Evolutionary conservation across 148 eudicot species (phyloP), one percentile per base, ranked within the genome.

Genomic region (Suaeda aralocaspica): DNA sequence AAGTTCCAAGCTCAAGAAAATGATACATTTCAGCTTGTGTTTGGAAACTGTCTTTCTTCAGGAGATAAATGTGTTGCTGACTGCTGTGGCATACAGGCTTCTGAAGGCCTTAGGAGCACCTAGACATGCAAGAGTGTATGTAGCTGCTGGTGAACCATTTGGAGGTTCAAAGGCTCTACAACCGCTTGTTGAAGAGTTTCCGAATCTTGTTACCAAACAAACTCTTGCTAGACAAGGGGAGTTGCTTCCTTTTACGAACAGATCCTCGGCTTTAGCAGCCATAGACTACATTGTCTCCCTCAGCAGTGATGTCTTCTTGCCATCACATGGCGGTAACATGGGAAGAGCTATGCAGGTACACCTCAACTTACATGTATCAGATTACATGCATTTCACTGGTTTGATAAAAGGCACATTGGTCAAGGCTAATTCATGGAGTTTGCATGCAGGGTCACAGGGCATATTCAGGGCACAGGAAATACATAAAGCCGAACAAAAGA

Each of bases 261-360:
- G 78, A 56, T 76, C 86, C 11, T 85, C 94, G 15, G 74, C 82
- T 44, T 66, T 91, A 65, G 89, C 91, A 18, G 96, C 94, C 46
- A 74, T 91, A 4, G 96, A 91, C 75, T 91, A 88, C 77, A 79
- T 82, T 26, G 82, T 91, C 14, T 85, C 90, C 1, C 78, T 91
- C 24, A 91, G 92, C 73, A 91, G 92, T 26, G 86, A 91, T 33
- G 92, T 91, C 42, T 91, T 91, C 75, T 56, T 91, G 74, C 88
- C 91, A 68, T 87, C 92, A 22, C 89, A 91, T 16, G 91, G 91
- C 7, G 94, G 89, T 28, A 85, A 91, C 78, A 88, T 88, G 93
- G 93, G 79, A 57, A 80, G 85, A 70, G 93, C 88, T 18, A 77
- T 91, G 86, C 86, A 89, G 89, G 93, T 88, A 70, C 24, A 30